phyloP scores from a whole-genome alignment of 1,284 basidiomycete species.

The Thelephora terrestris region DNA sequence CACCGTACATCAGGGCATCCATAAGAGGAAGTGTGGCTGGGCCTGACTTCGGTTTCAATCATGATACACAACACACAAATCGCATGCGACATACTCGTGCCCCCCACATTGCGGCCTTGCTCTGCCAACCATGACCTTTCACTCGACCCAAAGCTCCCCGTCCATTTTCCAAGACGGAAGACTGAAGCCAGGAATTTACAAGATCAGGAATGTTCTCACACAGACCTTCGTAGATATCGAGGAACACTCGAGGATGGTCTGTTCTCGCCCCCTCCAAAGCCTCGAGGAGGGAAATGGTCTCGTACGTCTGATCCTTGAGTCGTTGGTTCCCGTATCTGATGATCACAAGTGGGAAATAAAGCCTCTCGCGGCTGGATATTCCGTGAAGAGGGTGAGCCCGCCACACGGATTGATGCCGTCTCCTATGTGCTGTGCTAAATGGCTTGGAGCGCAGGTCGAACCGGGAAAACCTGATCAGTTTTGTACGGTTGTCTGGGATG shows the following conservation, averaged over 20 bases:
- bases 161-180: not conserved
- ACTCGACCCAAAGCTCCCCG: too few relatives aligned
- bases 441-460: too few relatives aligned
- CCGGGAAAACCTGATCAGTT: too few relatives aligned
- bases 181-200: slow-evolving; percentile 4
- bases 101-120: too few relatives aligned
- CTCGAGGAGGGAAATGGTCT: slow-evolving; percentile 2
- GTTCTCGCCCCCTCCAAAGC: slow-evolving; percentile 3
- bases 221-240: slow-evolving; percentile 2
- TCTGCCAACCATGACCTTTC: too few relatives aligned
- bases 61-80: too few relatives aligned
- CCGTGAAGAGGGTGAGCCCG: slow-evolving; percentile 3
- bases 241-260: slow-evolving; percentile 1
- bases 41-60: too few relatives aligned
- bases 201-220: slow-evolving; percentile 4
- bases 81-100: too few relatives aligned
- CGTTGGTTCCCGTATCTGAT: not conserved
- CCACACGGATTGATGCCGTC: not conserved
- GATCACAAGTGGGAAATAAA: slow-evolving; percentile 5
- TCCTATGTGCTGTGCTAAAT: too few relatives aligned
- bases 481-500: too few relatives aligned
- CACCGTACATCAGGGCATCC: too few relatives aligned
- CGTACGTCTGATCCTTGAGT: not conserved
- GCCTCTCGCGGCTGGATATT: slow-evolving; percentile 4
- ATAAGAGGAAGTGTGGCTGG: too few relatives aligned